A percentile compares a stretch with the other conserved stretches of the same genome.
These are phyloP conservation scores for Chamaecyparis obtusa DNA, from an alignment of 75 land plant genomes.

Conservation along the genomic window DNA sequence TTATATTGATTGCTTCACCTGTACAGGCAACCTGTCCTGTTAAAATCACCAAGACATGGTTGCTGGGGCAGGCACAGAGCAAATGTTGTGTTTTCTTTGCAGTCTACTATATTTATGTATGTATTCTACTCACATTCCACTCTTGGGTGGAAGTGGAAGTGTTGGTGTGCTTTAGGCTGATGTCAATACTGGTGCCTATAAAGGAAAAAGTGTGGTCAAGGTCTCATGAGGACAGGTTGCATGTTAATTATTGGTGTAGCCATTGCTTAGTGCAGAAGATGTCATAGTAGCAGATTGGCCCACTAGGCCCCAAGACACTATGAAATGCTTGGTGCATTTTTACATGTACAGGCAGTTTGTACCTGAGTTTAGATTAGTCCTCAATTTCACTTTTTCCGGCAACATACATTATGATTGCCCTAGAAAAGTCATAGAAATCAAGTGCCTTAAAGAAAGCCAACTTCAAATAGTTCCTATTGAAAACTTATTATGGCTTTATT, in stretches of 20 bases:
- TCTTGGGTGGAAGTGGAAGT: too few relatives aligned
- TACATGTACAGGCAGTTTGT: slow-evolving; percentile 87
- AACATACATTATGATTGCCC: slow-evolving; percentile 90
- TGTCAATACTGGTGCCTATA: too few relatives aligned
- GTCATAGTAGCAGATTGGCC: slow-evolving; percentile 96
- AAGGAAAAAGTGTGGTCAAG: background rate
- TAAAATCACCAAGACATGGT: slow-evolving; percentile 11
- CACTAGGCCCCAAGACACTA: slow-evolving; percentile 87
- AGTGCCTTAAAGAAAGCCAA: slow-evolving; percentile 46
- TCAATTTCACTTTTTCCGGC: slow-evolving; percentile 71
- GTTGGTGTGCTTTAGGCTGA: too few relatives aligned
- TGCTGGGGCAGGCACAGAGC: slow-evolving; percentile 25
- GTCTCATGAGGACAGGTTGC: background rate
- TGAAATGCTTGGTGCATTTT: slow-evolving; percentile 90
- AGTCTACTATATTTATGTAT: too few relatives aligned
- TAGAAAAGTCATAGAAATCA: slow-evolving; percentile 81
- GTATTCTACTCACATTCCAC: too few relatives aligned
- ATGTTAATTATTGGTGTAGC: slow-evolving; percentile 48
- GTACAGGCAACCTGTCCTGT: background rate
- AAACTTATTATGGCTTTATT: background rate
- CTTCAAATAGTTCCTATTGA: background rate
- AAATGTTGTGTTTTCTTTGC: slow-evolving; percentile 10
- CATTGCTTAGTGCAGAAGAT: slow-evolving; percentile 85
- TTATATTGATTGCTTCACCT: too few relatives aligned
- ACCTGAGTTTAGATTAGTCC: slow-evolving; percentile 90